These are phyloP conservation scores for Eucalyptus victrix DNA, from an alignment of 345 rosid species.

Conservation along the genomic window DNA sequence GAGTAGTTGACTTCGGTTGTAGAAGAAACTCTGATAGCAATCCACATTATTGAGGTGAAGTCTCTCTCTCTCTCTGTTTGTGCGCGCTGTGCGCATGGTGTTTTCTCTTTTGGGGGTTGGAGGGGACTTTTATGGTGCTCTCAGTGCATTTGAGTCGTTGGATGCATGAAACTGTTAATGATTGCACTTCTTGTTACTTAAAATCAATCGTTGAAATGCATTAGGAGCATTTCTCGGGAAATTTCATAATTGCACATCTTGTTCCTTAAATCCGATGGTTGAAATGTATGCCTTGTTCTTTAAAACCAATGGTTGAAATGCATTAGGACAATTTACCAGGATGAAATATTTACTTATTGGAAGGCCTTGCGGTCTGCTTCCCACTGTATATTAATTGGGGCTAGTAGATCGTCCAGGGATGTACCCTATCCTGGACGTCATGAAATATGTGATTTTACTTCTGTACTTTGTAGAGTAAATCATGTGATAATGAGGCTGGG, in stretches of 20 bases:
- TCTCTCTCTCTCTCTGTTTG: background rate
- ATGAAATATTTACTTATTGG: background rate
- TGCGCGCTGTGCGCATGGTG: background rate
- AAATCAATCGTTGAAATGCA: background rate
- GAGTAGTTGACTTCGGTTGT: background rate
- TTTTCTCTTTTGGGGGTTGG: background rate
- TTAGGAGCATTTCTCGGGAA: background rate
- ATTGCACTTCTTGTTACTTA: background rate
- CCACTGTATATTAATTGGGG: background rate
- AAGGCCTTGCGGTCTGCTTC: background rate
- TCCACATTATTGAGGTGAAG: background rate
- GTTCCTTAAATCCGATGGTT: background rate
- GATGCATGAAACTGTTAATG: background rate
- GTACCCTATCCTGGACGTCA: background rate
- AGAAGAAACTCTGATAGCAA: background rate
- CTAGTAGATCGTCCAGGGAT: background rate
- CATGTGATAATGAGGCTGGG: background rate
- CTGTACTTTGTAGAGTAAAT: background rate
- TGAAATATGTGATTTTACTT: background rate
- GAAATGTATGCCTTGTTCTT: background rate
- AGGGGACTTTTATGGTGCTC: background rate
- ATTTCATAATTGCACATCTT: background rate
- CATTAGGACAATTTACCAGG: background rate
- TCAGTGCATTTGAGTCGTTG: background rate
- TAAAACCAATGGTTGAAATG: background rate